phyloP scores from a whole-genome alignment of 768 basidiomycete species.

The Phylloporus scabripes region DNA sequence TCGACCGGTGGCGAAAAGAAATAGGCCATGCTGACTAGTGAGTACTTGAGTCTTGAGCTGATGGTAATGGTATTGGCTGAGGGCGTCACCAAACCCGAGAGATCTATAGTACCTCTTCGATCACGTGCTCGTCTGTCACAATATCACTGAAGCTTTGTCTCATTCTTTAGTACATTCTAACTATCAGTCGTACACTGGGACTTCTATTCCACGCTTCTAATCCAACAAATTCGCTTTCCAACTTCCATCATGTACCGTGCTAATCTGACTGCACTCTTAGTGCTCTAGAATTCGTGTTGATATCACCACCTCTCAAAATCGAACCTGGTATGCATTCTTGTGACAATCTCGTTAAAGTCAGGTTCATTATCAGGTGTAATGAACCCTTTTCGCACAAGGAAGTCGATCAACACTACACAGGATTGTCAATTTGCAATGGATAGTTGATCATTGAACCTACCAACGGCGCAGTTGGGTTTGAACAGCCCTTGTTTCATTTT shows the following conservation, averaged over 20 bases:
- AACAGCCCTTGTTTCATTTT: constrained; percentile 70
- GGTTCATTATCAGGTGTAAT: constrained; percentile 88
- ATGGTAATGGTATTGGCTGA: not conserved
- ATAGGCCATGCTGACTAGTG: constrained; percentile 48
- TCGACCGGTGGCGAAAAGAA: constrained; percentile 92
- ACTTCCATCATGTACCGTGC: not conserved
- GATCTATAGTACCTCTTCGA: not conserved
- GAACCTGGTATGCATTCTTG: constrained; percentile 68
- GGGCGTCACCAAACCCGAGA: not conserved
- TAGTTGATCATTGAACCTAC: constrained; percentile 35
- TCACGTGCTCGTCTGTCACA: constrained; percentile 10
- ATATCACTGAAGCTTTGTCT: too few relatives aligned
- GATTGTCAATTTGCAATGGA: constrained; percentile 2
- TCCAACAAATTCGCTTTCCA: not conserved
- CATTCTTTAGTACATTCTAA: too few relatives aligned
- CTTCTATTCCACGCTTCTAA: not conserved
- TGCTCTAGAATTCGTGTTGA: not conserved
- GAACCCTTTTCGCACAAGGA: constrained; percentile 80
- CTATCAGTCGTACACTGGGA: too few relatives aligned
- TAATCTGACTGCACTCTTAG: not conserved
- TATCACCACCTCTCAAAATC: constrained; percentile 51
- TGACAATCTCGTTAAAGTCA: constrained; percentile 70
- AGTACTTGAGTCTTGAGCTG: not conserved
- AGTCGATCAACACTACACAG: constrained; percentile 77
- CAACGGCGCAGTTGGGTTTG: constrained; percentile 89